Conservation (phyloP, 2,329 filamentous ascomycete species). For the Leptographium flavum region DNA sequence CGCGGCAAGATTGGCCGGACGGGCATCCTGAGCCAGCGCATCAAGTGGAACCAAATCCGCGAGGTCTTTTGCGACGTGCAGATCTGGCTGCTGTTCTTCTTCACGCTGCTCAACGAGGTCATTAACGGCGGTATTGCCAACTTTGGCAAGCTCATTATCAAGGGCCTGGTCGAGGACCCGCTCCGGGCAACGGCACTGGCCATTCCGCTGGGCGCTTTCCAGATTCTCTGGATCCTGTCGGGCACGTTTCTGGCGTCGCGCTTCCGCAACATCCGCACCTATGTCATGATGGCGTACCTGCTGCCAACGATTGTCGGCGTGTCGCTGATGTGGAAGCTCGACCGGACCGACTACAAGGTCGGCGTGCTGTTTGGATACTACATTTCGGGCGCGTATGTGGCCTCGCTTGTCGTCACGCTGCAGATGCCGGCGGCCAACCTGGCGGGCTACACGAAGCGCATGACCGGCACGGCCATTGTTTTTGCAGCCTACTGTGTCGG, state of each 20-base stretch:
- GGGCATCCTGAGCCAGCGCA: constrained; percentile 38
- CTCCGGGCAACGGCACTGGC: neutral
- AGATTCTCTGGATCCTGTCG: constrained; percentile 1
- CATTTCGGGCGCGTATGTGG: constrained; percentile 1
- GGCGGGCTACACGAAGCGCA: constrained; percentile 4
- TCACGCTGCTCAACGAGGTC: constrained; percentile 1
- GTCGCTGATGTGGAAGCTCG: constrained; percentile 1
- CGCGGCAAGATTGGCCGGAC: constrained; percentile 30
- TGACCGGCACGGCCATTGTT: constrained; percentile 1
- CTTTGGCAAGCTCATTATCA: constrained; percentile 3
- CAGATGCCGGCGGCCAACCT: constrained; percentile 4
- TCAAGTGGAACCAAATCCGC: constrained; percentile 28
- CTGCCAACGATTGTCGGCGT: neutral
- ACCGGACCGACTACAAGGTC: neutral
- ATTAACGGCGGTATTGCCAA: constrained; percentile 5
- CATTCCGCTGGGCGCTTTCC: constrained; percentile 1
- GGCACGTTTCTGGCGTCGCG: neutral
- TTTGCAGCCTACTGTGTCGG: constrained; percentile 3
- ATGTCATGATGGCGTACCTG: constrained; percentile 1
- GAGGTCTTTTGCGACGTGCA: constrained; percentile 38
- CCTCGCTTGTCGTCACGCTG: neutral
- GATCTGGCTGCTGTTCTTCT: constrained; percentile 42
- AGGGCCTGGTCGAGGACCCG: constrained; percentile 1
- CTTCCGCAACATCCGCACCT: neutral
- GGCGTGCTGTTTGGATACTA: constrained; percentile 4